Base-by-base conservation (phyloP, 2,329 filamentous ascomycete genomes). In the Aspergillus ochraceus region DNA sequence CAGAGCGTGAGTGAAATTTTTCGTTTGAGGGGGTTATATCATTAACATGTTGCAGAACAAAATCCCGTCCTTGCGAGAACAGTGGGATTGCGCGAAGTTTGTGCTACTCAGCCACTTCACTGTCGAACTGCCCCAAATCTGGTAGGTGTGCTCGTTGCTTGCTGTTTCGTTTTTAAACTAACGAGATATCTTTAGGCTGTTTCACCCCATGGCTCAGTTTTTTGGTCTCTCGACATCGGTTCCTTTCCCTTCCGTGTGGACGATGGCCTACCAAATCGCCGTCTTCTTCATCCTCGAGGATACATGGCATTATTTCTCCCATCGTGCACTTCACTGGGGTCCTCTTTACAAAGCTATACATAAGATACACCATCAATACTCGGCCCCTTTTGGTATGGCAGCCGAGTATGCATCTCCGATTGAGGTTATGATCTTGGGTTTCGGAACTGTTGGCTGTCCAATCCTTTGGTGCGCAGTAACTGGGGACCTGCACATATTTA, bases 351-450 rank as follows among this genome's bases (percentile, higher is more conserved):
- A 92, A 83, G 86, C 88, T 72, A 91, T 99, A 71, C 95, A 99
- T 86, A 99, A 99, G 83, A 93, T 99, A 70, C 95, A 99, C 82
- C 95, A 99, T 83, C 94, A 95, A 73, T 99, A 99, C 83, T 97
- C 92, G 42, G 95, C 95, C 12, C 95, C 95, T 19, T 99, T 99
- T 74, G 95, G 95, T 68, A 84, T 99, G 55, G 94, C 95, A 20
- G 94, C 95, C 59, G 95, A 99, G 80, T 99, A 99, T 78, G 95
- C 95, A 6, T 97, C 94, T 49, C 95, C 95, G 0, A 96, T 98
- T 68, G 95, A 99, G 80, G 92, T 94, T 67, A 96, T 97, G 90
- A 86, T 96, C 59, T 88, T 99, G 53, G 95, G 94, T 45, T 83
- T 96, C 60, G 95, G 95, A 64, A 90, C 90, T 1, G 89, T 99